A percentile compares a stretch with the other conserved stretches of the same genome.
phyloP scores from a whole-genome alignment of 129 eudicot genomes.

The Dittrichia graveolens region DNA sequence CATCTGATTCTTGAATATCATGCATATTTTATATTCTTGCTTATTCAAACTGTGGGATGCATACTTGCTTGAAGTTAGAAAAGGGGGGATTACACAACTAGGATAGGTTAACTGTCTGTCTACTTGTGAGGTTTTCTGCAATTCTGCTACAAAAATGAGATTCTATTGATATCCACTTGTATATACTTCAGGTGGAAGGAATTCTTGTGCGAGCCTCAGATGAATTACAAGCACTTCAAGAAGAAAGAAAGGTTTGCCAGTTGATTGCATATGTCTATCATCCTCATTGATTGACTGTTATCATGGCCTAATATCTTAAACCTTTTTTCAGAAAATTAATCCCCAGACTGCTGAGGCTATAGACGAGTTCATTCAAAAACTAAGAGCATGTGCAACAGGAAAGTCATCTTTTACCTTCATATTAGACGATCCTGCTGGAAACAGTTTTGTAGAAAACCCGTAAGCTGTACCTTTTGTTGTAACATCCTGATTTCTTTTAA shows the following conservation, averaged over 20 bases:
- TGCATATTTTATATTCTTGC: too few relatives aligned
- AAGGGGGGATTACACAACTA: background rate
- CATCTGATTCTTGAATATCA: background rate
- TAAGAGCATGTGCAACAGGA: slow-evolving; percentile 73
- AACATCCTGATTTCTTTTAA: background rate
- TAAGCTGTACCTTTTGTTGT: slow-evolving; percentile 36
- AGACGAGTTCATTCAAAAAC: slow-evolving; percentile 63
- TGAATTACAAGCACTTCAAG: slow-evolving; percentile 85
- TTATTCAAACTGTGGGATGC: too few relatives aligned
- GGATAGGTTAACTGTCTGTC: background rate
- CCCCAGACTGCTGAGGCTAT: slow-evolving; percentile 80
- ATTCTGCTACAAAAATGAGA: slow-evolving; percentile 8
- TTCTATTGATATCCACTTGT: slow-evolving; percentile 16
- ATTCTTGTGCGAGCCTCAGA: slow-evolving; percentile 70
- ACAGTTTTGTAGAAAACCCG: slow-evolving; percentile 95
- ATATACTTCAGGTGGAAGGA: slow-evolving; percentile 72
- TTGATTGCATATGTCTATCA: slow-evolving; percentile 9
- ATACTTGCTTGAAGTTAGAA: too few relatives aligned
- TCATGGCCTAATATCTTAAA: slow-evolving; percentile 12
- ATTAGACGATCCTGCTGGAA: slow-evolving; percentile 95
- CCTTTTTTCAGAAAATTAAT: slow-evolving; percentile 77
- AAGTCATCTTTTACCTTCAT: slow-evolving; percentile 68
- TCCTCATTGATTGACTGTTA: background rate
- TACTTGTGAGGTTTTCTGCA: slow-evolving; percentile 1
- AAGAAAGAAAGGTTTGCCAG: slow-evolving; percentile 70